These are phyloP conservation scores for Aspergillus kassunensis DNA, from an alignment of 495 filamentous ascomycete species.

Conservation along the genomic window DNA sequence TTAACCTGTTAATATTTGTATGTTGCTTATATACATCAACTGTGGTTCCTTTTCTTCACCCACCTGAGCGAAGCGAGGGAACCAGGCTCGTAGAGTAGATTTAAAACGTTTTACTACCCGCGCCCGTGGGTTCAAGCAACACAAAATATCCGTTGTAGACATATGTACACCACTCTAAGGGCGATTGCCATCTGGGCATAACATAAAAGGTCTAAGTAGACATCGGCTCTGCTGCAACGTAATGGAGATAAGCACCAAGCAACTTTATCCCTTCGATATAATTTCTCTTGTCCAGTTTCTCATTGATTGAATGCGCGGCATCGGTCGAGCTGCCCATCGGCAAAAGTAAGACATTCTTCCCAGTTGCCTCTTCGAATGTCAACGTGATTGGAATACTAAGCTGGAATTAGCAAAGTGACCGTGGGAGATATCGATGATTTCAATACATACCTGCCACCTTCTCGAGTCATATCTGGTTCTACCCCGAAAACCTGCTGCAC, in stretches of 20 bases:
- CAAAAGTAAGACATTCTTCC: conserved; percentile 93
- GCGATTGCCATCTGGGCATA: background rate
- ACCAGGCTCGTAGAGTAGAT: too few species aligned
- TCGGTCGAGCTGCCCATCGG: conserved; percentile 98
- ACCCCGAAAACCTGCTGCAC: conserved; percentile 88
- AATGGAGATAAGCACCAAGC: conserved; percentile 92
- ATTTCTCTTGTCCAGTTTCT: conserved; percentile 95
- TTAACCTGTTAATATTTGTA: too few species aligned
- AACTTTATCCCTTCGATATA: conserved; percentile 99
- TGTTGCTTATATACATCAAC: too few species aligned
- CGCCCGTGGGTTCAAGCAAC: too few species aligned
- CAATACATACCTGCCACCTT: conserved; percentile 74
- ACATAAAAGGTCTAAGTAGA: background rate
- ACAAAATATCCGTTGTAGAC: too few species aligned
- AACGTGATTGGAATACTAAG: conserved; percentile 88
- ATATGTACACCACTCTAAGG: background rate
- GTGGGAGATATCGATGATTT: background rate
- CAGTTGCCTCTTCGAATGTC: conserved; percentile 96
- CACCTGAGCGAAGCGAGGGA: too few species aligned
- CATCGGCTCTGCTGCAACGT: conserved; percentile 84
- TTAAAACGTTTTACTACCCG: too few species aligned
- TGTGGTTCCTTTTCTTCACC: too few species aligned
- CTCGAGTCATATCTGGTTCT: conserved; percentile 90
- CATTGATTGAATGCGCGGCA: conserved; percentile 94
- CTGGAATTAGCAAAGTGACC: conserved; percentile 14